Conservation (phyloP, 1,284 basidiomycete genomes). For the Singerocomus inundabilis region DNA sequence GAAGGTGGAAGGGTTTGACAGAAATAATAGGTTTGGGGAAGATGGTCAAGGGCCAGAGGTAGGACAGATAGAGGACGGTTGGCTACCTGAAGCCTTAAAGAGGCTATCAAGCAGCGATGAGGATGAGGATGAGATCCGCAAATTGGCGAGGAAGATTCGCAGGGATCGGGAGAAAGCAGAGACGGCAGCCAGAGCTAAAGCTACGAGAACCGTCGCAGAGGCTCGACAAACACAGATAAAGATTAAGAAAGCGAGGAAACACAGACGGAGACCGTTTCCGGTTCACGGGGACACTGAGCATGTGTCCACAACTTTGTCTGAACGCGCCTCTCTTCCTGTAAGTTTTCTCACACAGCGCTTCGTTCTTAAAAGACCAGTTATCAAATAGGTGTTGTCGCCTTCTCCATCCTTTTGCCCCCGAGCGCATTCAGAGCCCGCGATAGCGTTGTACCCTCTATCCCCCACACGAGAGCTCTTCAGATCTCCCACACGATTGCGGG, state of each 20-base stretch:
- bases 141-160: conserved; percentile 24
- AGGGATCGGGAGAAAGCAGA: conserved; percentile 28
- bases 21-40: conserved; percentile 2
- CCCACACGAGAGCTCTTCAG: conserved; percentile 1
- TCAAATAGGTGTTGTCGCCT: conserved; percentile 9
- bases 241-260: conserved; percentile 20
- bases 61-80: conserved; percentile 8
- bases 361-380: not conserved
- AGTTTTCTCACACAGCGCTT: conserved; percentile 4
- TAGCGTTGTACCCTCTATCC: conserved; percentile 5
- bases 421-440: conserved; percentile 13
- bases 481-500: not conserved
- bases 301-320: not conserved
- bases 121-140: conserved; percentile 34
- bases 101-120: conserved; percentile 40
- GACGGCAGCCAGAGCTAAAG: conserved; percentile 15
- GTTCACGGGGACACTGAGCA: conserved; percentile 11
- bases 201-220: conserved; percentile 12
- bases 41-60: not conserved
- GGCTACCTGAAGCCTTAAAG: conserved; percentile 35
- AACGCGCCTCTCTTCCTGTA: conserved; percentile 7
- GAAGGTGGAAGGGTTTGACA: conserved; percentile 8
- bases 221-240: conserved; percentile 9
- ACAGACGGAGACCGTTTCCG: conserved; percentile 35
- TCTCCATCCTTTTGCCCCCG: conserved; percentile 6